Conservation (phyloP, 305 asterid species). For the Euphrasia arctica region DNA sequence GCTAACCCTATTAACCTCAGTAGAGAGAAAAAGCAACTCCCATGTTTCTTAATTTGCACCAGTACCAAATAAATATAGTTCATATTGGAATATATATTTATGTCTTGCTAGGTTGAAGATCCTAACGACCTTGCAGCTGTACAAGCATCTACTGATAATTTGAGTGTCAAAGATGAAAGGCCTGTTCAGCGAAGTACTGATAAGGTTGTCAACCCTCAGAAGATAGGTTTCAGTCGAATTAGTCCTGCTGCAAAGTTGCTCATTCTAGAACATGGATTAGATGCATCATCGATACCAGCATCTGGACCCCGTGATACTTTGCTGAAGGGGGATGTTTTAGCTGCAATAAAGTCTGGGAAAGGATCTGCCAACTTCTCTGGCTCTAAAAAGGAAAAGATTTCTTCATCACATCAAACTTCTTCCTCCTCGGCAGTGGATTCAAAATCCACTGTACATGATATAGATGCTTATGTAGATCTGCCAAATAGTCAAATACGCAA, state of each 20-base stretch:
- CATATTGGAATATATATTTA: slow-evolving; percentile 21
- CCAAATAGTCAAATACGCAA: slow-evolving; percentile 97
- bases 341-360: slow-evolving; percentile 80
- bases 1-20: neutral
- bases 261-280: slow-evolving; percentile 68
- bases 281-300: slow-evolving; percentile 68
- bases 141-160: slow-evolving; percentile 51
- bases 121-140: slow-evolving; percentile 72
- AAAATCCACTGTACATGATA: slow-evolving; percentile 46
- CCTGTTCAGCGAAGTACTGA: slow-evolving; percentile 37
- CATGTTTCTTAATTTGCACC: slow-evolving; percentile 23
- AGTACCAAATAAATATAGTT: slow-evolving; percentile 16
- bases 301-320: slow-evolving; percentile 98
- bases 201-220: slow-evolving; percentile 41
- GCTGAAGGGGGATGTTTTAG: slow-evolving; percentile 92
- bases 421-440: slow-evolving; percentile 33
- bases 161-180: slow-evolving; percentile 48
- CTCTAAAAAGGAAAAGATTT: slow-evolving; percentile 37
- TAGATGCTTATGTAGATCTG: slow-evolving; percentile 68
- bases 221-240: slow-evolving; percentile 55
- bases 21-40: slow-evolving; percentile 9
- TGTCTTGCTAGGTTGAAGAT: slow-evolving; percentile 84
- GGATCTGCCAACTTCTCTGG: slow-evolving; percentile 48
- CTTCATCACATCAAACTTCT: slow-evolving; percentile 50
- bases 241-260: slow-evolving; percentile 96